Percentiles rank a stretch among this genome's conserved stretches.
Evolutionary conservation across 176 grass and related monocot species (phyloP).

Genomic region (Carex cristatella): DNA sequence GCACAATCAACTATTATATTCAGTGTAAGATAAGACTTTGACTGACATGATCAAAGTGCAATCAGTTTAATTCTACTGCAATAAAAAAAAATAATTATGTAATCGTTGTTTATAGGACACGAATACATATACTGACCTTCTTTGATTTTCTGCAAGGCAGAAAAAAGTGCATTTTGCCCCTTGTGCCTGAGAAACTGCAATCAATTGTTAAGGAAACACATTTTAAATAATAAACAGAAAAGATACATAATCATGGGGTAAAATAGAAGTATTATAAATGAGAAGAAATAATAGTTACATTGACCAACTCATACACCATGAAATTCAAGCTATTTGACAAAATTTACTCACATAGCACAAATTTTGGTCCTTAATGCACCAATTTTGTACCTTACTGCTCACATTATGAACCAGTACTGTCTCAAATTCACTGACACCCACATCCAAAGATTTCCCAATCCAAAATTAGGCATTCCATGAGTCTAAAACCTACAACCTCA

Average conservation of each 20-base stretch:
- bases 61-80: background rate
- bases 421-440: background rate
- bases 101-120: background rate
- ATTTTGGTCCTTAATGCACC: background rate
- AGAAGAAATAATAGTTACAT: background rate
- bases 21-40: background rate
- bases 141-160: slow-evolving; percentile 65
- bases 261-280: background rate
- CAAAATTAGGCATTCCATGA: background rate
- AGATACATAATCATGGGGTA: background rate
- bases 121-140: slow-evolving; percentile 40
- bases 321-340: background rate
- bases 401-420: background rate
- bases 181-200: slow-evolving; percentile 42
- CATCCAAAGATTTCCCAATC: background rate
- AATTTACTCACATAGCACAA: background rate
- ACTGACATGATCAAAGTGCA: slow-evolving; percentile 1
- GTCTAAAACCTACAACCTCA: background rate
- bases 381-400: background rate
- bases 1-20: slow-evolving; percentile 12
- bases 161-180: slow-evolving; percentile 44
- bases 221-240: no score
- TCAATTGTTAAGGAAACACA: background rate
- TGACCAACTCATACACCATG: background rate
- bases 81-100: background rate